Percentiles rank a stretch among this genome's conserved stretches.
Conservation (phyloP, 2,329 filamentous ascomycete genomes). For the Arthrinium puccinioides region DNA sequence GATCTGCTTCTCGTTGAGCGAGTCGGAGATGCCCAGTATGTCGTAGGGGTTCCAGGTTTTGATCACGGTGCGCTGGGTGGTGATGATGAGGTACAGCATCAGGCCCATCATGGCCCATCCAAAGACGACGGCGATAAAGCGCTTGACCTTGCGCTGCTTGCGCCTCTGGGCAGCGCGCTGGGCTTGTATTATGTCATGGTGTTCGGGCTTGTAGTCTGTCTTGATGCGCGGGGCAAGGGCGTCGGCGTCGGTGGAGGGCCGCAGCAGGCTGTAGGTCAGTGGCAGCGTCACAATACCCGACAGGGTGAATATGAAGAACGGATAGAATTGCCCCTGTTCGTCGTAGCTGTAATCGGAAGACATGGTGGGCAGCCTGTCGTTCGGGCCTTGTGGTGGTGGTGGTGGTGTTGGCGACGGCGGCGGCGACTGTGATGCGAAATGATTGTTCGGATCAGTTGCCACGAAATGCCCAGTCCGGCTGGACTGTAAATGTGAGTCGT, state of each 20-base stretch:
- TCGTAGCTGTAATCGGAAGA: slow-evolving; percentile 98
- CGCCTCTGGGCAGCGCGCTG: slow-evolving; percentile 83
- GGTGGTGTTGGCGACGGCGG: slow-evolving; percentile 2
- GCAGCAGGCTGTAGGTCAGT: slow-evolving; percentile 81
- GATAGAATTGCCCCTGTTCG: slow-evolving; percentile 97
- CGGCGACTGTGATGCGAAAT: no score
- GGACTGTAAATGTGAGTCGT: no score
- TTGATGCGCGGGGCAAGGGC: slow-evolving; percentile 77
- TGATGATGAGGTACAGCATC: slow-evolving; percentile 86
- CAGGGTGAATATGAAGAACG: slow-evolving; percentile 94
- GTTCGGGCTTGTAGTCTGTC: slow-evolving; percentile 70
- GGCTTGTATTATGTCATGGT: slow-evolving; percentile 75
- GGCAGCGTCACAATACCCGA: slow-evolving; percentile 82
- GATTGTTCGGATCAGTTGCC: no score
- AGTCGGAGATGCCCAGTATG: slow-evolving; percentile 82
- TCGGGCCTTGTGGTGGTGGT: not conserved
- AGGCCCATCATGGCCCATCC: slow-evolving; percentile 81
- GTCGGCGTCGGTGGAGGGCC: slow-evolving; percentile 68
- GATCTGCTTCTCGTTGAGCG: slow-evolving; percentile 80
- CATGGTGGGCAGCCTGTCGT: slow-evolving; percentile 48
- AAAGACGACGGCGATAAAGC: slow-evolving; percentile 64
- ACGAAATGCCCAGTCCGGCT: no score
- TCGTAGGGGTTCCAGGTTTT: slow-evolving; percentile 97
- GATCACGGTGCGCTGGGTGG: slow-evolving; percentile 61
- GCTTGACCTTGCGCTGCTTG: slow-evolving; percentile 82